These are phyloP conservation scores for Chlorella sorokiniana DNA, from an alignment of 139 green algal genomes.

Conservation along the genomic window DNA sequence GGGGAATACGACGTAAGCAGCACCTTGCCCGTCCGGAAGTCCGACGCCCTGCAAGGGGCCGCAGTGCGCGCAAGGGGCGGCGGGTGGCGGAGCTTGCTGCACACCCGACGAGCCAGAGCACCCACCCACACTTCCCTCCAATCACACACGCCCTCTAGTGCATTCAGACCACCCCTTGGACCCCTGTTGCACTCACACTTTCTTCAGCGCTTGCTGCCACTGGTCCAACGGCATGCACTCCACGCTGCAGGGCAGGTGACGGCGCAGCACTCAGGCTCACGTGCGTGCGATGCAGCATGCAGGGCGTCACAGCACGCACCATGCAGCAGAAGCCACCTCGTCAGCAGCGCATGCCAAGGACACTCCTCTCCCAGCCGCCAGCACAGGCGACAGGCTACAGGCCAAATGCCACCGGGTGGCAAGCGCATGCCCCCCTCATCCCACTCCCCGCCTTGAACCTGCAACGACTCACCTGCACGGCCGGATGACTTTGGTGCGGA, in stretches of 20 bases:
- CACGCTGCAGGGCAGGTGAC: slow-evolving; percentile 6
- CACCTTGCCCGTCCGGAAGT: slow-evolving; percentile 29
- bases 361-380: too few species aligned
- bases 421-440: background rate
- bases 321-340: too few species aligned
- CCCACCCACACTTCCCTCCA: background rate
- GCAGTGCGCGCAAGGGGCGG: background rate
- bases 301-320: background rate
- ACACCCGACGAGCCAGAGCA: background rate
- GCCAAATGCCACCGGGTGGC: too few species aligned
- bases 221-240: slow-evolving; percentile 38
- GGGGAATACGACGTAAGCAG: slow-evolving; percentile 38
- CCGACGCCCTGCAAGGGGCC: background rate
- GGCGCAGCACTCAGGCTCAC: background rate
- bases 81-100: background rate
- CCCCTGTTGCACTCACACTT: background rate
- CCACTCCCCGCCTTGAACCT: background rate
- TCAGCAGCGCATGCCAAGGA: too few species aligned
- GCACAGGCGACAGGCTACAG: background rate
- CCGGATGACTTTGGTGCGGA: slow-evolving; percentile 40
- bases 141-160: too few species aligned
- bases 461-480: background rate
- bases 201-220: slow-evolving; percentile 38
- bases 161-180: background rate
- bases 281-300: background rate